phyloP scores from a whole-genome alignment of 331 rosid species.

The Phaseolus coccineus region DNA sequence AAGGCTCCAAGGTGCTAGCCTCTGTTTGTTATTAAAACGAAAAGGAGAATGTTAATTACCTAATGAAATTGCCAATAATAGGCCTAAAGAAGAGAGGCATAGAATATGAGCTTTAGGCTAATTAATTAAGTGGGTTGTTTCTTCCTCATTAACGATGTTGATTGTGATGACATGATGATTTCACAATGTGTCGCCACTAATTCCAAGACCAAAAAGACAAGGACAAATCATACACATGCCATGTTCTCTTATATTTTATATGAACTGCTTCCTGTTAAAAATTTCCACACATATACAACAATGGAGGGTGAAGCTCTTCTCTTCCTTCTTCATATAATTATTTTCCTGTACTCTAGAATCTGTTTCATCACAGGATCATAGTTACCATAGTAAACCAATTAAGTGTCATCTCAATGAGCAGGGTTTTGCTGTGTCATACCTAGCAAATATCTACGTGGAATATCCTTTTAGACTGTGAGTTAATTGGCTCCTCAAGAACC shows the following conservation, averaged over 20 bases:
- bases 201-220: constrained; percentile 42
- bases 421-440: constrained; percentile 40
- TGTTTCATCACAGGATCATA: constrained; percentile 32
- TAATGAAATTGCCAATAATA: constrained; percentile 35
- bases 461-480: constrained; percentile 35
- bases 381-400: constrained; percentile 36
- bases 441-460: constrained; percentile 42
- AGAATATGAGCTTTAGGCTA: constrained; percentile 2
- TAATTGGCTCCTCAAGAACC: constrained; percentile 49
- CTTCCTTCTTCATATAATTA: not conserved
- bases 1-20: not conserved
- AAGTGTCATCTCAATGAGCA: constrained; percentile 48
- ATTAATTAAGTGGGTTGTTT: constrained; percentile 7
- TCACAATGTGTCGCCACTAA: constrained; percentile 40
- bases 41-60: constrained; percentile 24
- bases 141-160: constrained; percentile 39
- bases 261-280: constrained; percentile 46
- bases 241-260: constrained; percentile 43
- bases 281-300: constrained; percentile 48
- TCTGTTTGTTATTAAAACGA: constrained; percentile 18
- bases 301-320: not conserved
- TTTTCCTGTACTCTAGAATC: constrained; percentile 42
- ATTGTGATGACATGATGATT: constrained; percentile 51
- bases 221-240: constrained; percentile 46
- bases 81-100: constrained; percentile 25